Evolutionary conservation across 352 stramenopile genomes (phyloP).

Genomic region (Globisporangium sylvaticum): DNA sequence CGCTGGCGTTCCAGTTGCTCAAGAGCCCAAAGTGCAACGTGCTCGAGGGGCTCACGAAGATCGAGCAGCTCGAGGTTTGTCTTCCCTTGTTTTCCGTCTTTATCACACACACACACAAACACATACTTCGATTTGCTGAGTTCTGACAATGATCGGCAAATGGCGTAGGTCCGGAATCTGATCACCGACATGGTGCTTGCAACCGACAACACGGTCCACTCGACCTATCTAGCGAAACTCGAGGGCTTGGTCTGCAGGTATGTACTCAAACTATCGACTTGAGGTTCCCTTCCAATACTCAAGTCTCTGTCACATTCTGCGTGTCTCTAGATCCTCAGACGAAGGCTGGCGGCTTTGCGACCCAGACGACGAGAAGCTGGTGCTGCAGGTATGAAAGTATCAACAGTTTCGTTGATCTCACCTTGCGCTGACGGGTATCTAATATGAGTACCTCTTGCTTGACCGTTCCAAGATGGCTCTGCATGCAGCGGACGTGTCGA

Average conservation of each 20-base stretch:
- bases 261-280: not conserved
- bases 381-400: constrained; percentile 39
- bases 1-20: constrained; percentile 75
- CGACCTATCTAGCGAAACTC: constrained; percentile 71
- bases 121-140: not conserved
- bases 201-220: constrained; percentile 87
- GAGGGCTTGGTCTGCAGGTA: constrained; percentile 66
- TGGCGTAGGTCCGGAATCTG: constrained; percentile 50
- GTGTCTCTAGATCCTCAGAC: constrained; percentile 18
- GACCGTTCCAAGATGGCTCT: constrained; percentile 51
- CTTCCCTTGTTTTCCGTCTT: not conserved
- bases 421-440: not conserved
- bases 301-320: not conserved
- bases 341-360: constrained; percentile 53
- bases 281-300: not conserved
- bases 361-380: constrained; percentile 63
- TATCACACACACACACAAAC: not conserved
- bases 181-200: constrained; percentile 86
- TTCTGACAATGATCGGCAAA: not conserved
- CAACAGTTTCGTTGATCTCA: not conserved
- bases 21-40: constrained; percentile 69
- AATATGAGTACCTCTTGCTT: not conserved
- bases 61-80: constrained; percentile 71
- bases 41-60: constrained; percentile 61
- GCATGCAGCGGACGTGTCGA: constrained; percentile 92